Evolutionary conservation across 1,139 yeast genomes (phyloP).

Genomic region (Taiozyma sp.): DNA sequence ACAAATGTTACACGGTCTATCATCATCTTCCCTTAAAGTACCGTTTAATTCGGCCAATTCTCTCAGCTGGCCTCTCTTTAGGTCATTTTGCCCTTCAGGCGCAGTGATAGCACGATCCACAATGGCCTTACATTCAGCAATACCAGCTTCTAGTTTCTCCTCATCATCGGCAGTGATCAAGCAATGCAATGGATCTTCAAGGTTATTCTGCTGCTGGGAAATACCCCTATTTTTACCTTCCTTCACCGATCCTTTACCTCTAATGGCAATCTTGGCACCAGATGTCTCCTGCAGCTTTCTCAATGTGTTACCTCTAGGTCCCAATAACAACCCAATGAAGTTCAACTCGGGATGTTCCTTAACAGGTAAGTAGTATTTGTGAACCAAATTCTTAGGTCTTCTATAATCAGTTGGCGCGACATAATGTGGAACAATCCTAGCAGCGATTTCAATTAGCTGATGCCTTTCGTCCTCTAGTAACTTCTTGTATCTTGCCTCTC

Average conservation of each 20-base stretch:
- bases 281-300: slow-evolving; percentile 76
- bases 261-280: slow-evolving; percentile 80
- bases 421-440: slow-evolving; percentile 70
- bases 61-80: slow-evolving; percentile 85
- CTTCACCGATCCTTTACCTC: slow-evolving; percentile 94
- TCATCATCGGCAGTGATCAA: slow-evolving; percentile 81
- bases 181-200: slow-evolving; percentile 85
- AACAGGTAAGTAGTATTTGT: slow-evolving; percentile 82
- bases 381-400: slow-evolving; percentile 68
- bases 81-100: slow-evolving; percentile 91
- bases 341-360: slow-evolving; percentile 89
- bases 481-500: slow-evolving; percentile 62
- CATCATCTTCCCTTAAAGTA: slow-evolving; percentile 79
- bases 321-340: slow-evolving; percentile 85
- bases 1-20: slow-evolving; percentile 54
- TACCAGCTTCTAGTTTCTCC: slow-evolving; percentile 72
- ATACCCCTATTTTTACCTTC: slow-evolving; percentile 68
- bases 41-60: slow-evolving; percentile 94
- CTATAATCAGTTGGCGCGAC: slow-evolving; percentile 77
- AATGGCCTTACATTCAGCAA: slow-evolving; percentile 68
- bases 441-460: slow-evolving; percentile 67
- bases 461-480: slow-evolving; percentile 77
- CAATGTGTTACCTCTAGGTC: slow-evolving; percentile 94
- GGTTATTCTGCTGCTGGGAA: slow-evolving; percentile 35
- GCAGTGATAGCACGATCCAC: slow-evolving; percentile 80